These are phyloP conservation scores for Penicillium robsamsonii DNA, from an alignment of 495 filamentous ascomycete species.

Conservation along the genomic window DNA sequence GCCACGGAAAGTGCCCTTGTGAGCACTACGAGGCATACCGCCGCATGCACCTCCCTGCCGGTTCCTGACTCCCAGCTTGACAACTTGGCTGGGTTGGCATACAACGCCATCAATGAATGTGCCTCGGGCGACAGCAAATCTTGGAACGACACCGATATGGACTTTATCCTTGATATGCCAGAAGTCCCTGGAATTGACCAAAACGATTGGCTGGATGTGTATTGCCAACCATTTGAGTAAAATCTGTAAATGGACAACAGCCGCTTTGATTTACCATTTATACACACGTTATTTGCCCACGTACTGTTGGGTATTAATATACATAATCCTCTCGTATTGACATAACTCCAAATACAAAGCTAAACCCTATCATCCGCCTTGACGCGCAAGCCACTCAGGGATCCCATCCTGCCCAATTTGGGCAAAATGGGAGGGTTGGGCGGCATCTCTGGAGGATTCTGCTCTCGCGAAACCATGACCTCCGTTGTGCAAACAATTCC, in stretches of 20 bases:
- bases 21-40: constrained; percentile 10
- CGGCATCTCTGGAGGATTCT: neutral
- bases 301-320: neutral
- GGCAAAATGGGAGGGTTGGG: neutral
- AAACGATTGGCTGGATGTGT: too few species aligned
- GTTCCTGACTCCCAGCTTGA: constrained; percentile 22
- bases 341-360: constrained; percentile 3
- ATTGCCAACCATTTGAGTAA: neutral
- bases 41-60: constrained; percentile 20
- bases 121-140: constrained; percentile 1
- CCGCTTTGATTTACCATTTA: neutral
- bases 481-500: constrained; percentile 25
- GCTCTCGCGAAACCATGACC: constrained; percentile 16
- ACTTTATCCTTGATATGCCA: too few species aligned
- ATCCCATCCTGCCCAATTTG: constrained; percentile 1
- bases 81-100: constrained; percentile 18
- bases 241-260: neutral
- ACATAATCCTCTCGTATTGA: neutral
- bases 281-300: neutral
- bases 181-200: too few species aligned
- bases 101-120: constrained; percentile 13
- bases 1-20: neutral
- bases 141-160: too few species aligned
- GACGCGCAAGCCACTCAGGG: neutral
- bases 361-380: constrained; percentile 5